Base-by-base conservation (phyloP, 495 filamentous ascomycete species). In the Lasiosphaeria miniovina region DNA sequence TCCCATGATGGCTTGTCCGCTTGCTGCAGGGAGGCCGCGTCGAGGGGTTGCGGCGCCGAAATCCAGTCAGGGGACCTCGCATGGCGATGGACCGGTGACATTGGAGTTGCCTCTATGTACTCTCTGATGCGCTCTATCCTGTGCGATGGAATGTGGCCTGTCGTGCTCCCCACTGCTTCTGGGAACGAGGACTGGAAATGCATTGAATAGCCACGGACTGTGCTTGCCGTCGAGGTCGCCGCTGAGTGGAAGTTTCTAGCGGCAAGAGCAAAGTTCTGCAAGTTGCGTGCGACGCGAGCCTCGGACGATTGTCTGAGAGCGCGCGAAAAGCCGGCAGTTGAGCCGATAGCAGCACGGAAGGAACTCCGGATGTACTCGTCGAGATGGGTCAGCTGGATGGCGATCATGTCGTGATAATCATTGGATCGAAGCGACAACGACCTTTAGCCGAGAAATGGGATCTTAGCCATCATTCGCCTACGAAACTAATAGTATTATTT, bases 201-300 rank as follows among this genome's bases (percentile, higher is more conserved):
- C 43, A 46, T 46, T 9, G 8, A 46, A 5, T 5, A 11, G 15
- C 43, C 43, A 46, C 15, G 12, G 4, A n/a, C 6, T 4, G 43
- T 46, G 43, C 4, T 46, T 9, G 43, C 11, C 15, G 43, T 46
- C 11, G 4, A 14, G 11, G 12, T 46, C 0, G 52, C 32, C 4
- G 52, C 24, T 34, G 52, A 54, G 34, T 54, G 35, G 14, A 54
- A 54, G 52, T 11, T 36, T 15, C 38, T 36, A 4, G 52, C 52
- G 4, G 34, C 52, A 9, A 11, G 52, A 35, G 32, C 52, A 17
- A 54, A 34, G 15, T 34, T 54, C 52, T 54, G 31, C 3, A 54
- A 34, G 15, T 54, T 54, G 33, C 33, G 8, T 10, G 32, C 52
- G 11, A 38, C 52, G 10, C 32, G 50, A 5, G 52, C 10, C 11